Percentiles rank a stretch among this genome's conserved stretches.
Evolutionary conservation across 2,329 filamentous ascomycete species (phyloP).

Genomic region (Byssoonygena ceratinophila): DNA sequence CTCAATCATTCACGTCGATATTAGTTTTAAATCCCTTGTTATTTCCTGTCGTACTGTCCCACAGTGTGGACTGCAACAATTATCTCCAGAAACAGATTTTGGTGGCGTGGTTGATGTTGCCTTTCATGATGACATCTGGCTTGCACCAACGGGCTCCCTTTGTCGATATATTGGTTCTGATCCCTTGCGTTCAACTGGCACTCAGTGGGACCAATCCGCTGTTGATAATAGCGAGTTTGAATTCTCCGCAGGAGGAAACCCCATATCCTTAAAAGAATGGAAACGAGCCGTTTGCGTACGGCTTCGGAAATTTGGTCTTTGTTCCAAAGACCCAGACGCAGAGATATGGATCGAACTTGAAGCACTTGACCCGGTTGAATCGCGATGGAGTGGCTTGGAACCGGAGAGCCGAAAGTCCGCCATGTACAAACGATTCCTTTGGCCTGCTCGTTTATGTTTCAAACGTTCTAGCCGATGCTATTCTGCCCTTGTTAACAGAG

Average conservation of each 20-base stretch:
- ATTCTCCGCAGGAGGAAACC: neutral
- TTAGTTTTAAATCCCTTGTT: conserved; percentile 29
- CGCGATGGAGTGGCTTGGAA: conserved; percentile 14
- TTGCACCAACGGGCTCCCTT: conserved; percentile 29
- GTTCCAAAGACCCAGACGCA: conserved; percentile 23
- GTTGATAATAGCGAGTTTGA: neutral
- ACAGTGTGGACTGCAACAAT: conserved; percentile 29
- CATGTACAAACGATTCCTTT: conserved; percentile 34
- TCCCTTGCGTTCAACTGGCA: neutral
- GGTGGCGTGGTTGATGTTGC: conserved; percentile 16
- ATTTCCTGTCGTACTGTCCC: conserved; percentile 29
- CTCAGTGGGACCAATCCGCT: neutral
- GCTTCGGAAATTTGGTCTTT: conserved; percentile 30
- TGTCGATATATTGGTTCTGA: conserved; percentile 14
- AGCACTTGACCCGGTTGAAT: conserved; percentile 22
- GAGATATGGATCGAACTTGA: conserved; percentile 35
- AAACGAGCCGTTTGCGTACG: conserved; percentile 30
- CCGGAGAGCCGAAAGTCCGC: conserved; percentile 23
- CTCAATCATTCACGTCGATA: conserved; percentile 30
- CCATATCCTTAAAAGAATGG: conserved; percentile 24
- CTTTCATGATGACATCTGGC: conserved; percentile 29
- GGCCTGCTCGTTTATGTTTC: conserved; percentile 38
- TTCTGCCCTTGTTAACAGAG: conserved; percentile 16
- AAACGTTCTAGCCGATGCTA: conserved; percentile 23
- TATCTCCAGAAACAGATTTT: conserved; percentile 20